A percentile compares a stretch with the other conserved stretches of the same genome.
Evolutionary conservation across 2,329 filamentous ascomycete genomes (phyloP).

Genomic region (Macrophomina phaseolina): DNA sequence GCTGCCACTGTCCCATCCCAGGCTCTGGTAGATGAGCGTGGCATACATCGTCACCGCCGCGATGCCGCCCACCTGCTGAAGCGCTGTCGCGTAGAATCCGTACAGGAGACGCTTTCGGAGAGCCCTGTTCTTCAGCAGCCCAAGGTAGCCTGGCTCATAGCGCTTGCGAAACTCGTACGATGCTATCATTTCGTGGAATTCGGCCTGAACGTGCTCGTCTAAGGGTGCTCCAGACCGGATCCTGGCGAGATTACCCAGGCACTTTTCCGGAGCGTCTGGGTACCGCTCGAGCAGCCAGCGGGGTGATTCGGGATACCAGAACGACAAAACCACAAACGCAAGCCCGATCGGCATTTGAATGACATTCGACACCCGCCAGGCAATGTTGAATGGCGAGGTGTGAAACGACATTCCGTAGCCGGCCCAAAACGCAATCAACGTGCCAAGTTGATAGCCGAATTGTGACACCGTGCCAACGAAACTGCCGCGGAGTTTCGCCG

Average conservation of each 20-base stretch:
- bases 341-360: constrained; percentile 51
- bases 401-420: constrained; percentile 53
- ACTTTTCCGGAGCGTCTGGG: constrained; percentile 40
- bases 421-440: constrained; percentile 52
- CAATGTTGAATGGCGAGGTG: constrained; percentile 49
- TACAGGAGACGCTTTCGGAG: constrained; percentile 47
- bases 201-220: constrained; percentile 39
- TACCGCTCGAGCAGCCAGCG: constrained; percentile 45
- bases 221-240: constrained; percentile 40
- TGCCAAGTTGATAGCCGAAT: constrained; percentile 53
- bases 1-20: constrained; percentile 45
- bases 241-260: constrained; percentile 40
- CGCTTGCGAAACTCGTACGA: constrained; percentile 42
- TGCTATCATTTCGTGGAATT: constrained; percentile 48
- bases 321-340: constrained; percentile 43
- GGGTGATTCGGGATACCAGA: constrained; percentile 48
- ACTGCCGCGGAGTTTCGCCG: constrained; percentile 46
- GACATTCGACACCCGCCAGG: constrained; percentile 51
- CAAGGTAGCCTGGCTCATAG: constrained; percentile 42
- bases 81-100: constrained; percentile 38
- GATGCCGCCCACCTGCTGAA: constrained; percentile 51
- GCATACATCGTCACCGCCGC: constrained; percentile 58
- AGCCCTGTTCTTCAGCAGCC: constrained; percentile 39
- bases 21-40: constrained; percentile 50
- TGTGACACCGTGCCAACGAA: constrained; percentile 51